Conservation (phyloP, 768 basidiomycete species). For the Lactarius tabidus region DNA sequence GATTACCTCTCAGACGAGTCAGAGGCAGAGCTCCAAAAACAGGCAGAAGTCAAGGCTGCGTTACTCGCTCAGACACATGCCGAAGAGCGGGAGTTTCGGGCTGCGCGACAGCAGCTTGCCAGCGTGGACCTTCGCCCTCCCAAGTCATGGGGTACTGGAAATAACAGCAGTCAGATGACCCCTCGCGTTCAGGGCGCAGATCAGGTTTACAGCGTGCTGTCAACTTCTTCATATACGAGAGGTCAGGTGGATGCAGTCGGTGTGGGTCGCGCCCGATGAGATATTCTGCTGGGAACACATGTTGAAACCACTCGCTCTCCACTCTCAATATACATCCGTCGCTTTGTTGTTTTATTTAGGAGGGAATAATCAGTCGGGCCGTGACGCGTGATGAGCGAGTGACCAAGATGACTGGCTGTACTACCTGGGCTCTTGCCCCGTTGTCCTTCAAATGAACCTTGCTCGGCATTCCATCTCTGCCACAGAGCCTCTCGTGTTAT, state of each 20-base stretch:
- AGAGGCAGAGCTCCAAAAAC: conserved; percentile 82
- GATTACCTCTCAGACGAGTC: conserved; percentile 91
- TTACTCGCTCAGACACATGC: conserved; percentile 73
- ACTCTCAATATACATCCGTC: conserved; percentile 6
- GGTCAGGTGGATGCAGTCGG: conserved; percentile 27
- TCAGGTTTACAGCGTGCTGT: conserved; percentile 14
- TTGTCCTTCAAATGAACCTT: conserved; percentile 63
- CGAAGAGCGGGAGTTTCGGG: conserved; percentile 78
- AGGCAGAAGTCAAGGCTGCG: conserved; percentile 77
- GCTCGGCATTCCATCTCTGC: conserved; percentile 80
- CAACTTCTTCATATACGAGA: conserved; percentile 20
- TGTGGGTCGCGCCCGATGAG: conserved; percentile 23
- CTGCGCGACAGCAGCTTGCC: conserved; percentile 73
- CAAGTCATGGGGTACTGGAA: conserved; percentile 60
- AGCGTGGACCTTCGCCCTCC: conserved; percentile 72
- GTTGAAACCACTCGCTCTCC: not conserved
- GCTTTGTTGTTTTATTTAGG: conserved; percentile 12
- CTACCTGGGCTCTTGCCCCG: conserved; percentile 17
- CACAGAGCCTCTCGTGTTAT: conserved; percentile 67
- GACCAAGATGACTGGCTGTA: not conserved
- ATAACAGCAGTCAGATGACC: conserved; percentile 15
- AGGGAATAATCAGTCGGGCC: conserved; percentile 13
- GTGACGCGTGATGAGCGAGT: not conserved
- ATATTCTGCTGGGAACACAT: conserved; percentile 2
- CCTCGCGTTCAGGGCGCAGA: conserved; percentile 20